Percentiles rank a stretch among this genome's conserved stretches.
phyloP scores from a whole-genome alignment of 805 yeast genomes.

The Myxozyma kluyveri region DNA sequence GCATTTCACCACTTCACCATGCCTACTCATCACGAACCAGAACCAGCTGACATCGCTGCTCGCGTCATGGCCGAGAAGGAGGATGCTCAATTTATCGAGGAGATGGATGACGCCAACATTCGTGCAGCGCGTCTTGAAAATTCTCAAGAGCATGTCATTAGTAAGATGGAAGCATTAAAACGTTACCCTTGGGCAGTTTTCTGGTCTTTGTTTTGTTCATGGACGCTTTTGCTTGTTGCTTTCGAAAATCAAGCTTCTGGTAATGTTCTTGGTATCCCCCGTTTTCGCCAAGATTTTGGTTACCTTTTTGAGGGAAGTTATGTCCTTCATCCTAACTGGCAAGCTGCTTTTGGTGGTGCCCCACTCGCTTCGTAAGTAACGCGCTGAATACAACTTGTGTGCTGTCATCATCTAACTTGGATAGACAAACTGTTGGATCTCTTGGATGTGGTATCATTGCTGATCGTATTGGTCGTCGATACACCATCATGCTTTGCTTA shows the following conservation, averaged over 20 bases:
- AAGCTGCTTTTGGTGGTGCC: constrained; percentile 42
- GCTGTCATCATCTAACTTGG: constrained; percentile 39
- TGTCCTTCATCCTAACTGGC: constrained; percentile 46
- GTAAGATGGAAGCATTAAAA: constrained; percentile 38
- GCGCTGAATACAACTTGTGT: no score
- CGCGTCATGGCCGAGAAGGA: no score
- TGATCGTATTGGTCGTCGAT: constrained; percentile 30
- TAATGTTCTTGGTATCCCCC: constrained; percentile 41
- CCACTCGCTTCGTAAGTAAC: constrained; percentile 41
- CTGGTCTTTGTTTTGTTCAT: constrained; percentile 44
- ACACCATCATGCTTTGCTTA: constrained; percentile 38
- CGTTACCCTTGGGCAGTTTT: constrained; percentile 43
- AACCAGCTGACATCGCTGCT: no score
- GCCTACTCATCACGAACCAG: no score
- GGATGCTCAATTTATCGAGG: no score
- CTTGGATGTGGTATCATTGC: not conserved
- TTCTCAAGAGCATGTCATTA: not conserved
- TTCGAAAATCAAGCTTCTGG: constrained; percentile 45
- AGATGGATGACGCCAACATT: no score
- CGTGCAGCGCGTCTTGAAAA: no score
- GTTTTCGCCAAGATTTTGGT: constrained; percentile 40
- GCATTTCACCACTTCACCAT: no score
- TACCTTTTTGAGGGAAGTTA: constrained; percentile 35
- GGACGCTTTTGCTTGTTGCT: constrained; percentile 45
- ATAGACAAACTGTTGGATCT: not conserved